Conservation (phyloP, 495 filamentous ascomycete genomes). For the Hypoxylon perforatum region DNA sequence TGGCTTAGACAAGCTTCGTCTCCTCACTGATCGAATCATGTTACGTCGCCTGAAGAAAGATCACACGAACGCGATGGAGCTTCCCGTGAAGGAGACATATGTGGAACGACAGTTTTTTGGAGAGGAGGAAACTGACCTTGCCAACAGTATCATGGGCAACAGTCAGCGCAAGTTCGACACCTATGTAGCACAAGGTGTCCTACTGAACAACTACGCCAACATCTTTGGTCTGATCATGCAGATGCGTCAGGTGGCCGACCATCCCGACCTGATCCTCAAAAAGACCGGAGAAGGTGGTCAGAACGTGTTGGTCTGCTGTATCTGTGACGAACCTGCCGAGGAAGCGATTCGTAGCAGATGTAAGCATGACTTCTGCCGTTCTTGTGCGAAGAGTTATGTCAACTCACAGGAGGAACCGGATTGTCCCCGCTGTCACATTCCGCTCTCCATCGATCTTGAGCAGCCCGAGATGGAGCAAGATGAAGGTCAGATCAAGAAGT, state of each 20-base stretch:
- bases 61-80: conserved; percentile 90
- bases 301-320: conserved; percentile 88
- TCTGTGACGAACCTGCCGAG: conserved; percentile 95
- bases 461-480: conserved; percentile 94
- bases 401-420: conserved; percentile 78
- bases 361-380: conserved; percentile 93
- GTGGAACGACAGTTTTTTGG: conserved; percentile 95
- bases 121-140: conserved; percentile 94
- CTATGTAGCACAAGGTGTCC: conserved; percentile 92
- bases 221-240: conserved; percentile 92
- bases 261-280: conserved; percentile 92
- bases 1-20: conserved; percentile 82
- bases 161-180: conserved; percentile 89
- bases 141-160: conserved; percentile 93
- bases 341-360: conserved; percentile 92
- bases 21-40: conserved; percentile 92
- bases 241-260: conserved; percentile 96
- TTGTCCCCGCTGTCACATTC: conserved; percentile 92
- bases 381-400: conserved; percentile 87
- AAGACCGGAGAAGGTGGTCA: conserved; percentile 86
- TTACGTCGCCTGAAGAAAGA: conserved; percentile 91
- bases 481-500: conserved; percentile 84
- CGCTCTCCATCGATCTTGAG: conserved; percentile 88
- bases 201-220: conserved; percentile 97
- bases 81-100: conserved; percentile 92